These are phyloP conservation scores for Termitomyces sp. DNA, from an alignment of 768 basidiomycete species.

Conservation along the genomic window DNA sequence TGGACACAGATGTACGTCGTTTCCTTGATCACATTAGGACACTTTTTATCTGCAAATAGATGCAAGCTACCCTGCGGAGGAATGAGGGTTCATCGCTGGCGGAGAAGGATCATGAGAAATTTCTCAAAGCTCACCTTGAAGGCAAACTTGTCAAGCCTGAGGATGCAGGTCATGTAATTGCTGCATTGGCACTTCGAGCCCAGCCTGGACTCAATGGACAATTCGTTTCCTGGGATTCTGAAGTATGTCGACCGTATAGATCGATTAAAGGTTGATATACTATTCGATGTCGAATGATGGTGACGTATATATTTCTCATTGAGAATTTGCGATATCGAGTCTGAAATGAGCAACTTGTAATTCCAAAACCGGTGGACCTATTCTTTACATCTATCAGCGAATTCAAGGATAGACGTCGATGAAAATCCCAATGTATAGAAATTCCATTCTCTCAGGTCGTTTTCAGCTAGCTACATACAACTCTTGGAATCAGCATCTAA, in stretches of 20 bases:
- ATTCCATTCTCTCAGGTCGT: too few species aligned
- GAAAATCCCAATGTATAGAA: too few species aligned
- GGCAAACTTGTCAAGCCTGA: constrained; percentile 76
- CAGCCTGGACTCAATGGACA: constrained; percentile 60
- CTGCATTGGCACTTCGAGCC: constrained; percentile 64
- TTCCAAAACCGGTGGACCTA: too few species aligned
- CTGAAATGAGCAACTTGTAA: background rate
- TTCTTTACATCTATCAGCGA: background rate
- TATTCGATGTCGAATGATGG: background rate
- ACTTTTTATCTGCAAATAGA: constrained; percentile 36
- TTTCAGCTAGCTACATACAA: background rate
- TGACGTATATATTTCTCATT: background rate
- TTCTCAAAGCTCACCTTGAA: constrained; percentile 50
- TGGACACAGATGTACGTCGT: constrained; percentile 68
- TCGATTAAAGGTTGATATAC: background rate
- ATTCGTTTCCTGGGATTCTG: constrained; percentile 79
- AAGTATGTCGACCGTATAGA: constrained; percentile 57
- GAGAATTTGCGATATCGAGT: too few species aligned
- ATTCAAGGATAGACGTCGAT: too few species aligned
- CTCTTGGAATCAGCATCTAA: too few species aligned
- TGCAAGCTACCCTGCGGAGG: constrained; percentile 58
- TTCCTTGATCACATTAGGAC: background rate
- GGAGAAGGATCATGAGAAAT: constrained; percentile 47
- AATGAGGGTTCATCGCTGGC: constrained; percentile 51
- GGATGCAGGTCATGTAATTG: constrained; percentile 74